Conservation (phyloP, 345 rosid species). For the Clarkia xantiana region DNA sequence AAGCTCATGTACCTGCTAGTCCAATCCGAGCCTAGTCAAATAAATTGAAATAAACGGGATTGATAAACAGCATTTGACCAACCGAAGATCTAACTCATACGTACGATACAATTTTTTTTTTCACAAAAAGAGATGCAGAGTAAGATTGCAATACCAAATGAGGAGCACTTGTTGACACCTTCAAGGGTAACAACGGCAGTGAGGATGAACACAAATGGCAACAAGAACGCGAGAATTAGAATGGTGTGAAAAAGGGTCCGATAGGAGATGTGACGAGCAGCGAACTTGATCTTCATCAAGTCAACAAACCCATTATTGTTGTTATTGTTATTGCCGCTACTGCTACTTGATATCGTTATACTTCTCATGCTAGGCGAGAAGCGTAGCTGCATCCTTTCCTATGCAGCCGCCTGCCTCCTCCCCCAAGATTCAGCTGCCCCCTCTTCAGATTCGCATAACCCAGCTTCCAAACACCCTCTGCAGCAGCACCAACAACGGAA, state of each 20-base stretch:
- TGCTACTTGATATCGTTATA: slow-evolving; percentile 82
- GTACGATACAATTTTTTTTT: not conserved
- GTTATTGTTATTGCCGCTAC: slow-evolving; percentile 8
- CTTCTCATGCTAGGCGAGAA: slow-evolving; percentile 99
- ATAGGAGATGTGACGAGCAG: slow-evolving; percentile 99
- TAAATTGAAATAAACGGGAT: too few relatives aligned
- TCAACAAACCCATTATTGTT: slow-evolving; percentile 85
- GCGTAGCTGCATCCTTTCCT: slow-evolving; percentile 87
- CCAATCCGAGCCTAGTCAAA: too few relatives aligned
- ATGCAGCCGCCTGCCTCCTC: slow-evolving; percentile 62
- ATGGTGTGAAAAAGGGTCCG: slow-evolving; percentile 90
- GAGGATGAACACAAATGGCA: slow-evolving; percentile 96
- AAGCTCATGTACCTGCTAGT: too few relatives aligned
- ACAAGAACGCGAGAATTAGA: slow-evolving; percentile 89
- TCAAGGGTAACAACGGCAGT: slow-evolving; percentile 98
- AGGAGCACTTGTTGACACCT: slow-evolving; percentile 99
- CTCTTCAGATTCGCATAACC: slow-evolving; percentile 2
- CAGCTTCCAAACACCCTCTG: slow-evolving; percentile 1
- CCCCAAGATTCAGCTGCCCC: slow-evolving; percentile 8
- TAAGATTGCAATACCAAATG: slow-evolving; percentile 43
- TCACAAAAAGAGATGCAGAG: not conserved
- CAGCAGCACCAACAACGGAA: too few relatives aligned
- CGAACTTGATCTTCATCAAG: slow-evolving; percentile 99
- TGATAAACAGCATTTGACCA: not conserved
- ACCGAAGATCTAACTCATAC: slow-evolving; percentile 10